Base-by-base conservation (phyloP, 1,284 basidiomycete genomes). In the Austroboletus rostrupii region DNA sequence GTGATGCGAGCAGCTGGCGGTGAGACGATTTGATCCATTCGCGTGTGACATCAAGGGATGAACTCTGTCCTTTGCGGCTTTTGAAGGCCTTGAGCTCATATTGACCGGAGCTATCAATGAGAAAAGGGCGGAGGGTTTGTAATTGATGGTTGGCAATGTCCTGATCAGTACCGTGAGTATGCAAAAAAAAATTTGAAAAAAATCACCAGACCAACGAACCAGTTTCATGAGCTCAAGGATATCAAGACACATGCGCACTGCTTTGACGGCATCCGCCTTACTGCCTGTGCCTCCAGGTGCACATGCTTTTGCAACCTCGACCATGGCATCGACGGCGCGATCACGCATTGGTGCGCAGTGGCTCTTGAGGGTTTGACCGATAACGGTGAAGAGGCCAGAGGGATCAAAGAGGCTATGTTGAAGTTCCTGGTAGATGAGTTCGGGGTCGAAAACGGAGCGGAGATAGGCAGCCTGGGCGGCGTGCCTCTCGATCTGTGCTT, bases 91-190 rank as follows among this genome's bases (percentile, higher is more conserved):
- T 81, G 57, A 85, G 78, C 69, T 96, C 92, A 61, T 91, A 92
- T 42, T 85, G 80, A 36, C 85, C 83, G 0, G 92, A 87, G 32
- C 86, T 85, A 54, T 86, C 82, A 58, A 92, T 79, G 53, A 97
- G 79, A 71, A 86, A 91, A 16, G 91, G 90, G 49, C 92, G 85
- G 16, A 94, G 77, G 28, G 89, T 85, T 65, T 93, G 87, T 19
- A 96, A 80, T 71, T 96, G 93, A 70, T 96, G 93, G 66, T 97
- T 97, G 36, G 93, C 92, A 58, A 96, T 92, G 68, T 97, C 93
- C 91, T 93, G 41, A 57, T 55, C 31, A 28, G 55, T 59, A 61
- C 23, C 47, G 55, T 58, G 28, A 58, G 55, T 31, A 45, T 17
- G 39, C 13, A 19, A n/a, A n/a, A n/a, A n/a, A n/a, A n/a, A 54